Evolutionary conservation across 1,284 basidiomycete genomes (phyloP).

Genomic region (Cryptococcus wingfieldii): DNA sequence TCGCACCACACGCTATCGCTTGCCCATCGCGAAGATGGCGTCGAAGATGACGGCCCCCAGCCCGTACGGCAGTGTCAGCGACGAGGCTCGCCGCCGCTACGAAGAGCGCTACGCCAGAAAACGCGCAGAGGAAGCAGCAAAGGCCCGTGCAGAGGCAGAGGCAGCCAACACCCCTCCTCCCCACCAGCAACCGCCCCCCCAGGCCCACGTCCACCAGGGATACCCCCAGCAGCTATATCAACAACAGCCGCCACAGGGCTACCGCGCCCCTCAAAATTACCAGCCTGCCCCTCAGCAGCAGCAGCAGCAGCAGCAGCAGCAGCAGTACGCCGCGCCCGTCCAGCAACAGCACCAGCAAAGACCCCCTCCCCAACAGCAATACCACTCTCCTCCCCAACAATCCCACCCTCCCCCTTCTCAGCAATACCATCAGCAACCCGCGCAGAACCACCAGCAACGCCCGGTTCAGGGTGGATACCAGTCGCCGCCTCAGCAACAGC

Average conservation of each 20-base stretch:
- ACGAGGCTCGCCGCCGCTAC: slow-evolving; percentile 44
- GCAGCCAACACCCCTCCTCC: not conserved
- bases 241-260: slow-evolving; percentile 10
- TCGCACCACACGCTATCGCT: too few species aligned
- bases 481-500: slow-evolving; percentile 5
- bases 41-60: slow-evolving; percentile 31
- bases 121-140: slow-evolving; percentile 34
- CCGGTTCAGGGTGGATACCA: not conserved
- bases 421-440: slow-evolving; percentile 9
- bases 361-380: slow-evolving; percentile 11
- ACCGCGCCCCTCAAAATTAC: not conserved
- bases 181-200: not conserved
- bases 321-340: not conserved
- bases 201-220: slow-evolving; percentile 7
- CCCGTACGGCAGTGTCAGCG: slow-evolving; percentile 41
- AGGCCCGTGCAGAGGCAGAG: slow-evolving; percentile 15
- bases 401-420: slow-evolving; percentile 6
- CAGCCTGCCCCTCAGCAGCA: slow-evolving; percentile 9
- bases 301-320: slow-evolving; percentile 2
- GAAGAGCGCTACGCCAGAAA: slow-evolving; percentile 46
- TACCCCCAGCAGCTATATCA: slow-evolving; percentile 3
- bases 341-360: slow-evolving; percentile 10
- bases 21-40: too few species aligned
- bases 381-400: slow-evolving; percentile 9
- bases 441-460: slow-evolving; percentile 2